These are phyloP conservation scores for Tricholoma matsutake DNA, from an alignment of 768 basidiomycete genomes.

Conservation along the genomic window DNA sequence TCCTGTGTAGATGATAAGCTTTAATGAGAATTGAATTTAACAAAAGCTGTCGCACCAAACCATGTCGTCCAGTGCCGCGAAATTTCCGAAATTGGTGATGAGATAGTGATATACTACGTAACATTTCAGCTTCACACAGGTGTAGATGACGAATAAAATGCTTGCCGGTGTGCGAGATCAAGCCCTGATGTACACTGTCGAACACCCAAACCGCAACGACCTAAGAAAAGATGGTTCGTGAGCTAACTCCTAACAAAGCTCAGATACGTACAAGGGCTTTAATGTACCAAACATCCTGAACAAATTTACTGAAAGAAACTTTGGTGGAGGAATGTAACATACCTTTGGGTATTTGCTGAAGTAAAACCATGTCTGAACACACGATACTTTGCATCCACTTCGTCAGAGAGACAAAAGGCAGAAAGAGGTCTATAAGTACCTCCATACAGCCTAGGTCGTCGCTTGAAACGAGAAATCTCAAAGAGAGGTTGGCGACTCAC, in stretches of 20 bases:
- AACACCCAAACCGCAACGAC: constrained; percentile 47
- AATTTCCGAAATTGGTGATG: constrained; percentile 49
- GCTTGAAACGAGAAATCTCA: not conserved
- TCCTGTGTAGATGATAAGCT: constrained; percentile 31
- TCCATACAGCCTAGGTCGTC: constrained; percentile 43
- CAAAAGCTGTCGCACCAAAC: constrained; percentile 40
- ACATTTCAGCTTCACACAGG: not conserved
- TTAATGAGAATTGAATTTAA: not conserved
- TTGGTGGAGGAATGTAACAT: constrained; percentile 3
- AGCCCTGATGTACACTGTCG: constrained; percentile 50
- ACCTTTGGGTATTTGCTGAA: constrained; percentile 45
- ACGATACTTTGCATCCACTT: constrained; percentile 39
- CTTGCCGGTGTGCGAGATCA: constrained; percentile 53
- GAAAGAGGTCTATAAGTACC: constrained; percentile 29
- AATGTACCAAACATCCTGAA: constrained; percentile 49
- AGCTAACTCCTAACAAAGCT: not conserved
- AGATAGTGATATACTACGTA: constrained; percentile 51
- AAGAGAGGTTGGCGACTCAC: constrained; percentile 25
- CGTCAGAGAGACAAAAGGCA: not conserved
- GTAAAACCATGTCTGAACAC: constrained; percentile 56
- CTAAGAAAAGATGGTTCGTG: constrained; percentile 20
- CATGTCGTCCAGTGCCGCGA: constrained; percentile 34
- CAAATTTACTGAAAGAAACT: not conserved
- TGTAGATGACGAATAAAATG: not conserved
- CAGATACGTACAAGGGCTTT: constrained; percentile 39